Percentiles rank a stretch among this genome's conserved stretches.
These are phyloP conservation scores for Allomyces macrogynus DNA, from an alignment of 192 early-diverging fungal species.

Conservation along the genomic window DNA sequence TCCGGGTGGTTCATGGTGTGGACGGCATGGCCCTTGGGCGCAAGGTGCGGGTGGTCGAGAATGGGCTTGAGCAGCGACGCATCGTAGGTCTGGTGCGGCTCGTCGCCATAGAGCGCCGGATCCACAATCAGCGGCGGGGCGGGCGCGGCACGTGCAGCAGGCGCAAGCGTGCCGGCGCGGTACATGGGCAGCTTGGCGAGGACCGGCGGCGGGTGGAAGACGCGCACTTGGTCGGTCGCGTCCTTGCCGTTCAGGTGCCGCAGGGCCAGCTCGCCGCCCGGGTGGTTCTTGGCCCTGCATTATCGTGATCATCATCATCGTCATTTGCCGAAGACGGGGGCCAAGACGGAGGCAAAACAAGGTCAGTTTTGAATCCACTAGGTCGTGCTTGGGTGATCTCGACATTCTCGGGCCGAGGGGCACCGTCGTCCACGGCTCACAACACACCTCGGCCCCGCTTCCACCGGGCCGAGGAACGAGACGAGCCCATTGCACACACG, in stretches of 20 bases:
- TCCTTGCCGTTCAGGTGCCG: slow-evolving; percentile 72
- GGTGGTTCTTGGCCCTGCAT: slow-evolving; percentile 40
- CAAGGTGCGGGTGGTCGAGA: neutral
- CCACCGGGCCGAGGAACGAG: too few species aligned
- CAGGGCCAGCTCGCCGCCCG: slow-evolving; percentile 79
- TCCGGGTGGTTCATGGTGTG: neutral
- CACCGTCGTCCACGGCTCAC: too few species aligned
- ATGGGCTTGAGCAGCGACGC: neutral
- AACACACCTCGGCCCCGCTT: too few species aligned
- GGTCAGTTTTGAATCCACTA: too few species aligned
- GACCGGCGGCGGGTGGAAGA: slow-evolving; percentile 68
- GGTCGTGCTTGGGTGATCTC: too few species aligned
- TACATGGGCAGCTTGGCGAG: slow-evolving; percentile 53
- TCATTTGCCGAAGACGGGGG: too few species aligned
- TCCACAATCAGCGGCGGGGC: slow-evolving; percentile 11
- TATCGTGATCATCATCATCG: too few species aligned
- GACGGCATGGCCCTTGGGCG: neutral
- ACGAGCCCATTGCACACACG: neutral
- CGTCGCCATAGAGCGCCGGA: neutral
- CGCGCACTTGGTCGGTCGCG: slow-evolving; percentile 72
- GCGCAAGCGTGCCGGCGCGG: slow-evolving; percentile 35
- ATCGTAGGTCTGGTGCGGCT: neutral
- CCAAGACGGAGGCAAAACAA: too few species aligned
- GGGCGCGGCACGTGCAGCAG: slow-evolving; percentile 10
- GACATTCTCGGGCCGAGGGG: too few species aligned